Base-by-base conservation (phyloP, 306 rosid genomes). In the Pterocarpus macrocarpus region DNA sequence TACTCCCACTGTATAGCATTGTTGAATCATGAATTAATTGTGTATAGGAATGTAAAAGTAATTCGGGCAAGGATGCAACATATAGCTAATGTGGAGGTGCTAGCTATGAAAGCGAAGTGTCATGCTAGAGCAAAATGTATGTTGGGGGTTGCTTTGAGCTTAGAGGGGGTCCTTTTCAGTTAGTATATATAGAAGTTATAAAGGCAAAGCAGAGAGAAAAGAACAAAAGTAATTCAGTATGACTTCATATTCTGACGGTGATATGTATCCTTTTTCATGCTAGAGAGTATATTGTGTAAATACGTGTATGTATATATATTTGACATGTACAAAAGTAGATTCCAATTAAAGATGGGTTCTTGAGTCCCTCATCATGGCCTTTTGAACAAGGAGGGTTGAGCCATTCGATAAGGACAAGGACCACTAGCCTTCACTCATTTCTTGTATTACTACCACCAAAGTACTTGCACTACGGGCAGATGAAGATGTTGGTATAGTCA, bases 341-440 rank as follows among this genome's bases (percentile, higher is more conserved):
- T 53, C 63, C 45, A 36, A 62, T 45, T 49, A 41, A 72, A 81
- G 50, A 70, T 35, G 73, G 67, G 65, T 50, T 50, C 5, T 62
- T 68, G 71, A 11, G 15, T 4, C 61, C 68, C 71, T 81, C 85
- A 88, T 88, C 59, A 90, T 90, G 83, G 64, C 2, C 16, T 61
- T 81, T 91, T 84, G 91, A 85, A 89, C 39, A 78, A 36, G 63
- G 56, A 64, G 70, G 66, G 64, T 74, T 16, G 69, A 64, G 86
- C 61, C 28, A 71, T 82, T 89, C 55, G 86, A 88, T 84, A 87
- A 83, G 69, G 85, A 63, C 75, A 59, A 65, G 77, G 87, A 85
- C 91, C 89, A 83, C 89, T 1, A 8, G 30, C n/a, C 68, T 67
- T 82, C 88, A 86, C 92, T 90, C 89, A 88, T 88, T 86, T 86